Conservation (phyloP, 2,329 filamentous ascomycete genomes). For the Diaporthe sp. region DNA sequence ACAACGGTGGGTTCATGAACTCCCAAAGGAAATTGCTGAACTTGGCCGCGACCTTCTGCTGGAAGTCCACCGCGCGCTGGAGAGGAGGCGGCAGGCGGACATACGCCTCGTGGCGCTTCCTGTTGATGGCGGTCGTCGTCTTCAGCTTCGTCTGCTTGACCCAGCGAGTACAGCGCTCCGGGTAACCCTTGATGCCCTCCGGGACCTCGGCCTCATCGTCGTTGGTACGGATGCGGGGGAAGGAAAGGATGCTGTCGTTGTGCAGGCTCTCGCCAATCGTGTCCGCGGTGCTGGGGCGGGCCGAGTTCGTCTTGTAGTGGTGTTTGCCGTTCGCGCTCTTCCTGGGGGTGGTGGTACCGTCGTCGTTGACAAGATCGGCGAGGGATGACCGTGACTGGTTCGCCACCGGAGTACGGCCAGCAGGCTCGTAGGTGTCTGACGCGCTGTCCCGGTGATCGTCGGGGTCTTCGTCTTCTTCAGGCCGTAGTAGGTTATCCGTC, state of each 20-base stretch:
- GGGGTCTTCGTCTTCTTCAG: constrained; percentile 53
- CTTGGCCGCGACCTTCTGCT: constrained; percentile 51
- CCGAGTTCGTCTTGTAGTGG: constrained; percentile 40
- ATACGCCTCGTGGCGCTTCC: constrained; percentile 43
- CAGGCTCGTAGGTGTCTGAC: constrained; percentile 63
- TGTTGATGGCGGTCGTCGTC: constrained; percentile 22
- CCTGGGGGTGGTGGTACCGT: constrained; percentile 40
- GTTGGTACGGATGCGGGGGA: constrained; percentile 64
- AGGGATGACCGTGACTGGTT: constrained; percentile 61
- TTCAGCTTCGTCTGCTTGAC: constrained; percentile 43
- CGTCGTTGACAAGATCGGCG: constrained; percentile 24
- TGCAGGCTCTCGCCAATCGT: constrained; percentile 39
- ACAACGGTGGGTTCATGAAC: constrained; percentile 98
- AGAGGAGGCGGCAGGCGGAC: constrained; percentile 54
- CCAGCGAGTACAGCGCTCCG: constrained; percentile 48
- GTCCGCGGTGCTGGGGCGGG: constrained; percentile 31
- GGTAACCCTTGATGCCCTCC: constrained; percentile 53
- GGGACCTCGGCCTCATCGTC: constrained; percentile 54
- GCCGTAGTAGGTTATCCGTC: constrained; percentile 55
- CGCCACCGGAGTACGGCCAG: constrained; percentile 65
- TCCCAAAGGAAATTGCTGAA: constrained; percentile 79
- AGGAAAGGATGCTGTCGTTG: constrained; percentile 68
- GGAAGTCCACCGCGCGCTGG: constrained; percentile 47
- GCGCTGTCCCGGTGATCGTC: constrained; percentile 49
- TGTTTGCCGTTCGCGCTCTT: constrained; percentile 43